These are phyloP conservation scores for Termitomyces sp. DNA, from an alignment of 768 basidiomycete genomes.

Conservation along the genomic window DNA sequence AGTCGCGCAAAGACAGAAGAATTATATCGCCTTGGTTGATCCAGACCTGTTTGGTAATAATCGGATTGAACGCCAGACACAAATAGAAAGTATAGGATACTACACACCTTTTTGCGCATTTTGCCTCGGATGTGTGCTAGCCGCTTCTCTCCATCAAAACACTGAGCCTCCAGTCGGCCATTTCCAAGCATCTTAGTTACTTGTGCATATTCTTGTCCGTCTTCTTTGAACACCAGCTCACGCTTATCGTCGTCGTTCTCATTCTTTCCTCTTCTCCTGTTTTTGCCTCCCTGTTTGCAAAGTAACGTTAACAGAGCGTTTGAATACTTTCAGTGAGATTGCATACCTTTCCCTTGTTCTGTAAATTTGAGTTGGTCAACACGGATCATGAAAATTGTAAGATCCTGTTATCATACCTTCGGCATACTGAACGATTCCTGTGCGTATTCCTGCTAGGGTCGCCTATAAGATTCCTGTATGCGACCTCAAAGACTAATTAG, in stretches of 20 bases:
- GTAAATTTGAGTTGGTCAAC: slow-evolving; percentile 12
- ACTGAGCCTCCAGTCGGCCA: slow-evolving; percentile 91
- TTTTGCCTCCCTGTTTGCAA: slow-evolving; percentile 84
- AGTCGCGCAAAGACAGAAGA: slow-evolving; percentile 90
- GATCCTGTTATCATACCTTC: slow-evolving; percentile 30
- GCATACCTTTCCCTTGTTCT: slow-evolving; percentile 75
- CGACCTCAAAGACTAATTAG: slow-evolving; percentile 7
- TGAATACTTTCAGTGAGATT: not conserved
- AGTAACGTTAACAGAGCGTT: not conserved
- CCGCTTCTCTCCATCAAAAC: slow-evolving; percentile 98
- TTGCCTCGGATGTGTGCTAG: slow-evolving; percentile 98
- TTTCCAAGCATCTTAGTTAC: slow-evolving; percentile 99
- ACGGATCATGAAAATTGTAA: slow-evolving; percentile 10
- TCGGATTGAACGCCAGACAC: slow-evolving; percentile 2
- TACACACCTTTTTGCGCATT: slow-evolving; percentile 94
- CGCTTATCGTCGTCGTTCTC: slow-evolving; percentile 99
- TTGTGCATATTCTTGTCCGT: slow-evolving; percentile 98
- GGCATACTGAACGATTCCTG: slow-evolving; percentile 33
- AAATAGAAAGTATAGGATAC: not conserved
- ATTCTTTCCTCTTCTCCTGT: slow-evolving; percentile 99
- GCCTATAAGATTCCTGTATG: slow-evolving; percentile 1
- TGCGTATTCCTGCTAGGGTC: slow-evolving; percentile 8
- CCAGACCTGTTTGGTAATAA: slow-evolving; percentile 72
- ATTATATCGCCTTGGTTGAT: slow-evolving; percentile 99
- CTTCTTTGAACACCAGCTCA: slow-evolving; percentile 97